Conservation (phyloP, 2,329 filamentous ascomycete species). For the Kalmusia sp. region DNA sequence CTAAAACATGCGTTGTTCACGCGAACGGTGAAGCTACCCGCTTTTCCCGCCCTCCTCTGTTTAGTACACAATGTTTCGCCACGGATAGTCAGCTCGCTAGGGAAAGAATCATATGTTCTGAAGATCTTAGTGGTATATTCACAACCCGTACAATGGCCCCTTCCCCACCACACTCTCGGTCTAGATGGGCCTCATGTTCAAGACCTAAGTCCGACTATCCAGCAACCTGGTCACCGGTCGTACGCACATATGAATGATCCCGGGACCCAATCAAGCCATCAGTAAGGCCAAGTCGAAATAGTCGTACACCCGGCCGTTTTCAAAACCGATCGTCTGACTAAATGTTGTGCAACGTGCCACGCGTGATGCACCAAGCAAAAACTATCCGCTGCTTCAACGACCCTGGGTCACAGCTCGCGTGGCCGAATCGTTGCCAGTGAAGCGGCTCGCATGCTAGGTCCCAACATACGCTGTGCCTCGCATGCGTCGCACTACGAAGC, state of each 20-base stretch:
- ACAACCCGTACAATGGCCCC: too few species aligned
- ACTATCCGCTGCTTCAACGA: background rate
- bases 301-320: slow-evolving; percentile 1
- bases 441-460: background rate
- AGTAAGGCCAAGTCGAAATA: slow-evolving; percentile 3
- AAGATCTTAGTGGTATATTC: too few species aligned
- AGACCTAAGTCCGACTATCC: too few species aligned
- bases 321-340: background rate
- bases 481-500: background rate
- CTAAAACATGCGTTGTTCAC: too few species aligned
- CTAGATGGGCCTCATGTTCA: too few species aligned
- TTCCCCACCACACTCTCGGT: too few species aligned
- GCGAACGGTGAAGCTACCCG: too few species aligned
- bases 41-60: too few species aligned
- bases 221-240: background rate
- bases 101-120: too few species aligned
- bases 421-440: background rate
- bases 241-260: background rate
- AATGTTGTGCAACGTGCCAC: background rate
- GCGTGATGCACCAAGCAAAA: background rate
- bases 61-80: too few species aligned
- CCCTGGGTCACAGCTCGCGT: background rate
- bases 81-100: too few species aligned
- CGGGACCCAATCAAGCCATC: background rate
- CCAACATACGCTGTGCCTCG: background rate